Percentiles rank a stretch among this genome's conserved stretches.
phyloP scores from a whole-genome alignment of 2,329 filamentous ascomycete species.

The Trichoderma cornu-damae region DNA sequence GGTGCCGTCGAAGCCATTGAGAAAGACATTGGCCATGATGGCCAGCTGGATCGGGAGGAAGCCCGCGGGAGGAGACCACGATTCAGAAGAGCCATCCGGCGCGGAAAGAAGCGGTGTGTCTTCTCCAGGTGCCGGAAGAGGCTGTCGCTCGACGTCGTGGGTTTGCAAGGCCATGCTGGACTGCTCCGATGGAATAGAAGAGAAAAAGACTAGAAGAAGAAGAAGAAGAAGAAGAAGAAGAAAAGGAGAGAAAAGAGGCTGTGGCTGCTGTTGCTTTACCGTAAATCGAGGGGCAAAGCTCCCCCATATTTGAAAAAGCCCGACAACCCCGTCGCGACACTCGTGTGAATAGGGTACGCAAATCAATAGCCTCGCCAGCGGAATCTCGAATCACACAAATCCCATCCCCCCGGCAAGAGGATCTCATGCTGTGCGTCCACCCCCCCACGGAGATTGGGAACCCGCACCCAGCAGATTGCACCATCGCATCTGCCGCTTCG shows the following conservation, averaged over 20 bases:
- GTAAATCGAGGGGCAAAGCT: no score
- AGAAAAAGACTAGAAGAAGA: neutral
- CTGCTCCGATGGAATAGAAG: no score
- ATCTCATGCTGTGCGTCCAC: slow-evolving; percentile 4
- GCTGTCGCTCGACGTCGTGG: neutral
- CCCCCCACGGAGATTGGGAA: neutral
- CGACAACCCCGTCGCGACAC: no score
- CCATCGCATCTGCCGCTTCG: slow-evolving; percentile 9
- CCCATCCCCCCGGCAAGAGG: neutral
- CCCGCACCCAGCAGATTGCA: slow-evolving; percentile 11
- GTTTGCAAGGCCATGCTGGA: no score
- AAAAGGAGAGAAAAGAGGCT: no score
- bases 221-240: neutral
- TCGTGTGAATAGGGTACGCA: no score
- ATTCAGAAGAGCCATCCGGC: slow-evolving; percentile 20
- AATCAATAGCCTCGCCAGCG: no score
- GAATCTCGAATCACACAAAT: neutral
- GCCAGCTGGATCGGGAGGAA: slow-evolving; percentile 56
- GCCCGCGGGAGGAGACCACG: slow-evolving; percentile 47
- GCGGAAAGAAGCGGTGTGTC: slow-evolving; percentile 23
- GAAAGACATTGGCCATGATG: slow-evolving; percentile 56
- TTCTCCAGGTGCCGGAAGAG: neutral
- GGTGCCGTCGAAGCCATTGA: slow-evolving; percentile 65
- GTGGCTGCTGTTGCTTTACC: no score
- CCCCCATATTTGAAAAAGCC: no score